Conservation (phyloP, 2,329 filamentous ascomycete species). For the Colletotrichum somersetense region DNA sequence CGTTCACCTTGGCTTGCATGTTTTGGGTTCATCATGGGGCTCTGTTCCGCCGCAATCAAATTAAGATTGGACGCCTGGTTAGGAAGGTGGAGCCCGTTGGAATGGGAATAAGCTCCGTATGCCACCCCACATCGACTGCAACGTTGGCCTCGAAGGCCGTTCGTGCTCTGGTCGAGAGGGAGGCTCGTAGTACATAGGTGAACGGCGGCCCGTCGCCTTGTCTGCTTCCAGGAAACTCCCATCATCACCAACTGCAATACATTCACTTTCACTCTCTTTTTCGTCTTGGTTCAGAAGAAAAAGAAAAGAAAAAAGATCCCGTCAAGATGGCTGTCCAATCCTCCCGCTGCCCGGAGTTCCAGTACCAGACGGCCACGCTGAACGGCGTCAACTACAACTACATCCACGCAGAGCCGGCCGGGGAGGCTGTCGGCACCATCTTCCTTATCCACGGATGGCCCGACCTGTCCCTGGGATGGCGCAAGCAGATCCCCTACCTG, state of each 20-base stretch:
- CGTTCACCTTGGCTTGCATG: neutral
- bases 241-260: slow-evolving; percentile 3
- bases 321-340: slow-evolving; percentile 10
- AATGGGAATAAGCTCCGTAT: neutral
- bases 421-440: slow-evolving; percentile 54
- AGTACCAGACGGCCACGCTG: slow-evolving; percentile 30
- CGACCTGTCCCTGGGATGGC: slow-evolving; percentile 81
- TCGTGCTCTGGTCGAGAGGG: too few relatives aligned
- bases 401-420: slow-evolving; percentile 60
- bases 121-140: slow-evolving; percentile 7
- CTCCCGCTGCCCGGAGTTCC: neutral
- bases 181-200: slow-evolving; percentile 19
- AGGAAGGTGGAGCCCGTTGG: neutral
- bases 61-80: neutral
- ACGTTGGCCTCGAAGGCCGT: neutral
- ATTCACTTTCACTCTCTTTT: neutral
- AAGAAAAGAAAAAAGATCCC: neutral
- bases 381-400: slow-evolving; percentile 73
- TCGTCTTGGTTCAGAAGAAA: neutral
- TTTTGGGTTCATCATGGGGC: neutral
- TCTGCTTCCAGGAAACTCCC: neutral
- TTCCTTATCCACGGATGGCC: slow-evolving; percentile 76
- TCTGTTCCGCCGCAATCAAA: neutral
- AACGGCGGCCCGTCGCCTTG: slow-evolving; percentile 24
- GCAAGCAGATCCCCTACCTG: slow-evolving; percentile 81